These are phyloP conservation scores for Aureoboletus auriporus DNA, from an alignment of 768 basidiomycete species.

Conservation along the genomic window DNA sequence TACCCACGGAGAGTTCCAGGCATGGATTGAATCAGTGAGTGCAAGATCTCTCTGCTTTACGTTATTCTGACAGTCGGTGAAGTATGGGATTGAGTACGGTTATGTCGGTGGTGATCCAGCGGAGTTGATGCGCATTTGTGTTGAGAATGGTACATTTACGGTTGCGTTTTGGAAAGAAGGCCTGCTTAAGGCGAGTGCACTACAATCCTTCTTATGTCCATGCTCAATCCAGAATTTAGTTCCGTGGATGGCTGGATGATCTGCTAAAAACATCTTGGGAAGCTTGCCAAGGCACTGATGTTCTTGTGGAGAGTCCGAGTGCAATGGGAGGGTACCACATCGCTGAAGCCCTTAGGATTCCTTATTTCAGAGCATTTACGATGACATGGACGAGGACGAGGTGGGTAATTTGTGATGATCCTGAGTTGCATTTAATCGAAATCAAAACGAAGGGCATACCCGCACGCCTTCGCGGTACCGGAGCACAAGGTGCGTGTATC, in stretches of 20 bases:
- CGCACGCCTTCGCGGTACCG: conserved; percentile 97
- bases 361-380: conserved; percentile 93
- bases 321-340: conserved; percentile 98
- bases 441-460: conserved; percentile 66
- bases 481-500: conserved; percentile 70
- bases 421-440: neutral
- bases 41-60: neutral
- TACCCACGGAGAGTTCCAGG: conserved; percentile 90
- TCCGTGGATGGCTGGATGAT: conserved; percentile 98
- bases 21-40: conserved; percentile 92
- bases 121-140: conserved; percentile 95
- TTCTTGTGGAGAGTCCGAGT: conserved; percentile 92
- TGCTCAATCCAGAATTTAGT: conserved; percentile 43
- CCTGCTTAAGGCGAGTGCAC: conserved; percentile 64
- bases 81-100: conserved; percentile 96
- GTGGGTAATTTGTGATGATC: conserved; percentile 26
- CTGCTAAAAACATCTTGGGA: conserved; percentile 93
- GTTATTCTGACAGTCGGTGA: conserved; percentile 5
- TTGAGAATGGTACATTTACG: conserved; percentile 97
- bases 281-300: conserved; percentile 91
- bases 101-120: conserved; percentile 96
- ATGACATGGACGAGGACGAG: conserved; percentile 98
- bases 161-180: conserved; percentile 93
- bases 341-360: conserved; percentile 89
- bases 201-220: neutral